phyloP scores from a whole-genome alignment of 1,284 basidiomycete species.

The Schizophyllum amplum region DNA sequence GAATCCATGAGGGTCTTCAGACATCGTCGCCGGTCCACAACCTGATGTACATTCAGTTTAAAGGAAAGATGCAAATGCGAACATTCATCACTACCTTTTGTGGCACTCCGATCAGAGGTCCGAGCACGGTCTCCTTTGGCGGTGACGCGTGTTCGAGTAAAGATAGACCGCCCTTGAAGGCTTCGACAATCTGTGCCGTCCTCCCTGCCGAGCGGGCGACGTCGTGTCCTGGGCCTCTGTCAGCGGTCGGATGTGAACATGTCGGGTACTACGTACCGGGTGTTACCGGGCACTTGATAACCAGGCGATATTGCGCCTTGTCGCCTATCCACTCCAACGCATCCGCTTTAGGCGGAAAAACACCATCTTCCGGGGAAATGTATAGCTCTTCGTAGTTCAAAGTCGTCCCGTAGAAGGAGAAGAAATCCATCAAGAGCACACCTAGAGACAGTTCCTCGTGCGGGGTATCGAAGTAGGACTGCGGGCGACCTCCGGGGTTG shows the following conservation, averaged over 20 bases:
- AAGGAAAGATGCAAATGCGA: background rate
- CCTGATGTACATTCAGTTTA: background rate
- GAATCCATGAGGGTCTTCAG: background rate
- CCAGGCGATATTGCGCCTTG: conserved; percentile 22
- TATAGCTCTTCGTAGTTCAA: conserved; percentile 35
- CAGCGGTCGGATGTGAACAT: too few relatives aligned
- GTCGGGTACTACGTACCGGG: conserved; percentile 25
- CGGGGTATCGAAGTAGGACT: conserved; percentile 28
- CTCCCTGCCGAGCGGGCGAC: background rate
- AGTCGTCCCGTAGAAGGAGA: conserved; percentile 35
- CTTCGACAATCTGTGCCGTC: background rate
- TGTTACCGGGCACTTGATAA: conserved; percentile 35
- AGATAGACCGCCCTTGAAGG: background rate
- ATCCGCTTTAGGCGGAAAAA: conserved; percentile 27
- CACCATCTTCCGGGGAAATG: conserved; percentile 29
- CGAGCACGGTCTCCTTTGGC: background rate
- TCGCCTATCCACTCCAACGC: conserved; percentile 25
- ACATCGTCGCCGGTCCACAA: background rate
- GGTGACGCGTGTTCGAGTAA: background rate
- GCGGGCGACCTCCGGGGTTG: conserved; percentile 30
- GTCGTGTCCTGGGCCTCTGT: background rate
- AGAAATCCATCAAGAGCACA: conserved; percentile 34
- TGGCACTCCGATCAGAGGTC: background rate
- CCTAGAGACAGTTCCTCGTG: conserved; percentile 34
- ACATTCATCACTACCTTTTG: background rate